These are phyloP conservation scores for Fusarium subglutinans DNA, from an alignment of 2,329 filamentous ascomycete genomes.

Conservation along the genomic window DNA sequence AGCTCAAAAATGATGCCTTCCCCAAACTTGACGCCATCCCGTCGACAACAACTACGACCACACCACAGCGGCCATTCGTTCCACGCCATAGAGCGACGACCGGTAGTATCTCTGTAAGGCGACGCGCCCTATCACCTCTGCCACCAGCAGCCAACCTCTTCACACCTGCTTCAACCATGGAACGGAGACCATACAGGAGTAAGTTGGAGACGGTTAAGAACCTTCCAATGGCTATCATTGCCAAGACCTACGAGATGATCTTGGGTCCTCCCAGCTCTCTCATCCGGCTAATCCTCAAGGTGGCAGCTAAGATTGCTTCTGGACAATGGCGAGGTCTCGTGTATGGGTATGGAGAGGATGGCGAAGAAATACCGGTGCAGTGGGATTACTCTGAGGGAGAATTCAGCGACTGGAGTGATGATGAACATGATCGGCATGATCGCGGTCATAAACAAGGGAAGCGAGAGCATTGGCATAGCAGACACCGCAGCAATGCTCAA, in stretches of 20 bases:
- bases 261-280: slow-evolving; percentile 83
- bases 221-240: slow-evolving; percentile 67
- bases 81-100: slow-evolving; percentile 39
- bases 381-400: slow-evolving; percentile 71
- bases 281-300: slow-evolving; percentile 80
- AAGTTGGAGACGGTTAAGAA: slow-evolving; percentile 38
- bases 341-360: slow-evolving; percentile 62
- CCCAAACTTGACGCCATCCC: background rate
- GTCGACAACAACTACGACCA: background rate
- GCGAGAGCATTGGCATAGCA: slow-evolving; percentile 10
- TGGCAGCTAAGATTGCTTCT: slow-evolving; percentile 78
- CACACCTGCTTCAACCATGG: slow-evolving; percentile 53
- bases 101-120: slow-evolving; percentile 40
- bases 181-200: slow-evolving; percentile 35
- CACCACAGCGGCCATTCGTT: slow-evolving; percentile 21
- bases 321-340: slow-evolving; percentile 71
- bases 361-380: slow-evolving; percentile 64
- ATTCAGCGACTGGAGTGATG: slow-evolving; percentile 64
- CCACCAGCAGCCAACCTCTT: slow-evolving; percentile 75
- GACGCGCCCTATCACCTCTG: slow-evolving; percentile 70
- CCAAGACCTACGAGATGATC: slow-evolving; percentile 80
- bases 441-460: slow-evolving; percentile 17
- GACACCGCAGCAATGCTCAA: slow-evolving; percentile 12
- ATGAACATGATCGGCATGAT: slow-evolving; percentile 52
- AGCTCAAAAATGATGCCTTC: background rate